Evolutionary conservation across 140 eudicot genomes (phyloP).

Genomic region (Erigeron philadelphicus): DNA sequence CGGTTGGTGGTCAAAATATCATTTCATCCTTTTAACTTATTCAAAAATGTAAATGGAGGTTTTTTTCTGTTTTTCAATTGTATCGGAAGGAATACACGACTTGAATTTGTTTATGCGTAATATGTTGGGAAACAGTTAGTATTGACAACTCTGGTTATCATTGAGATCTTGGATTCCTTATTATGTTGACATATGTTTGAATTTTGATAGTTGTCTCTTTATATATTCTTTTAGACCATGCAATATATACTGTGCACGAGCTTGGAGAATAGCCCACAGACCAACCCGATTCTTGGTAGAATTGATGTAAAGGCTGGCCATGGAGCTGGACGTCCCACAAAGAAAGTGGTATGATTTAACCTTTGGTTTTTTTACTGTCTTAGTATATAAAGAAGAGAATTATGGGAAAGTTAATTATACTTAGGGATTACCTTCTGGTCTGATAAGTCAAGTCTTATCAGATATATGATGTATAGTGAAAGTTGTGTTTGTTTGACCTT

Average conservation of each 20-base stretch:
- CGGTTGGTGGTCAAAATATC: too few species aligned
- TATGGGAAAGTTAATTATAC: too few species aligned
- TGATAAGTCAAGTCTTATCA: not conserved
- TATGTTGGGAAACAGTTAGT: not conserved
- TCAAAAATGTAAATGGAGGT: not conserved
- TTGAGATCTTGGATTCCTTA: not conserved
- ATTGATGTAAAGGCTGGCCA: conserved; percentile 95
- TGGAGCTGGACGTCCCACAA: conserved; percentile 92
- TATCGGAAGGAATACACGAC: not conserved
- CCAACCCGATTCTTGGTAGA: conserved; percentile 84
- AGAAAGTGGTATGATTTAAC: conserved; percentile 53
- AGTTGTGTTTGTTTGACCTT: not conserved
- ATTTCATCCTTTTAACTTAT: not conserved
- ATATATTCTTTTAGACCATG: conserved; percentile 51
- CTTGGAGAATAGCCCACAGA: conserved; percentile 81
- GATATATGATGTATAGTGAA: not conserved
- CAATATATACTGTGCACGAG: conserved; percentile 86
- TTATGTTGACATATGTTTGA: conserved; percentile 3
- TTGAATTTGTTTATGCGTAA: not conserved
- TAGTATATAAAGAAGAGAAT: not conserved
- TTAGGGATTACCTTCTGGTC: not conserved
- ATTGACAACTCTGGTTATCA: not conserved
- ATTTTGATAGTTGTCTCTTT: conserved; percentile 1
- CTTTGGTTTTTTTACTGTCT: not conserved
- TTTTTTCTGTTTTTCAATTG: not conserved